A percentile compares a stretch with the other conserved stretches of the same genome.
phyloP scores from a whole-genome alignment of 495 filamentous ascomycete species.

The Hyphodiscus hymeniophilus region DNA sequence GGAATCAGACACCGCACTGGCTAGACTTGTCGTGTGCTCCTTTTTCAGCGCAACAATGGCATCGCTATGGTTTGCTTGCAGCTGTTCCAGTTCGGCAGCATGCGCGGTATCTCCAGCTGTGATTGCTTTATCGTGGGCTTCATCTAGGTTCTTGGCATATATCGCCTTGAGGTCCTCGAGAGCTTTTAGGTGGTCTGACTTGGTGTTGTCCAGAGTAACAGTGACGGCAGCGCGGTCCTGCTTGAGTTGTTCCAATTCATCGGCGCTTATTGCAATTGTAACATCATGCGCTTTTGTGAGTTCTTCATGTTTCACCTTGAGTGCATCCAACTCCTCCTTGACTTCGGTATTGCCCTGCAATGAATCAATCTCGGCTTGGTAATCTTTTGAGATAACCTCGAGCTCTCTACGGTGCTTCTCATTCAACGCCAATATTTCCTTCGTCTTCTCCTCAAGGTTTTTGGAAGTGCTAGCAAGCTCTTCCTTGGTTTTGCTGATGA shows the following conservation, averaged over 20 bases:
- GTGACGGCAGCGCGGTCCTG: conserved; percentile 33
- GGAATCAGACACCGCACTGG: conserved; percentile 2
- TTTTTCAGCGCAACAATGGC: conserved; percentile 34
- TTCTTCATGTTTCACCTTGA: conserved; percentile 37
- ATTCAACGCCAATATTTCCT: conserved; percentile 23
- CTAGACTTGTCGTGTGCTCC: conserved; percentile 24
- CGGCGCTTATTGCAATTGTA: conserved; percentile 26
- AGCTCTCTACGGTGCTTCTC: conserved; percentile 43
- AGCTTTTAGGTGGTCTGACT: conserved; percentile 23
- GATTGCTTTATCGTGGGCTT: conserved; percentile 25
- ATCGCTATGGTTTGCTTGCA: conserved; percentile 34
- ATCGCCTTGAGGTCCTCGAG: conserved; percentile 31
- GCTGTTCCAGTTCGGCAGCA: conserved; percentile 38
- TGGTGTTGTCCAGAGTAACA: conserved; percentile 26
- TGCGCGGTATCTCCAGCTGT: conserved; percentile 25
- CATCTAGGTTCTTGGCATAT: conserved; percentile 35
- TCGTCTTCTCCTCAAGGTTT: conserved; percentile 36
- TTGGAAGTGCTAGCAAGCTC: conserved; percentile 34
- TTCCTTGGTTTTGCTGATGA: conserved; percentile 30
- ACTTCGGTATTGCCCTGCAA: conserved; percentile 47
- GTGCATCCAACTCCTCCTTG: conserved; percentile 43
- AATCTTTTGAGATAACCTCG: conserved; percentile 41
- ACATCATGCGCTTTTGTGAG: conserved; percentile 36
- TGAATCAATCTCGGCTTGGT: conserved; percentile 47
- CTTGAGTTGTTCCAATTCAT: conserved; percentile 37